phyloP scores from a whole-genome alignment of 2,329 filamentous ascomycete species.

The Penicillium sp. region DNA sequence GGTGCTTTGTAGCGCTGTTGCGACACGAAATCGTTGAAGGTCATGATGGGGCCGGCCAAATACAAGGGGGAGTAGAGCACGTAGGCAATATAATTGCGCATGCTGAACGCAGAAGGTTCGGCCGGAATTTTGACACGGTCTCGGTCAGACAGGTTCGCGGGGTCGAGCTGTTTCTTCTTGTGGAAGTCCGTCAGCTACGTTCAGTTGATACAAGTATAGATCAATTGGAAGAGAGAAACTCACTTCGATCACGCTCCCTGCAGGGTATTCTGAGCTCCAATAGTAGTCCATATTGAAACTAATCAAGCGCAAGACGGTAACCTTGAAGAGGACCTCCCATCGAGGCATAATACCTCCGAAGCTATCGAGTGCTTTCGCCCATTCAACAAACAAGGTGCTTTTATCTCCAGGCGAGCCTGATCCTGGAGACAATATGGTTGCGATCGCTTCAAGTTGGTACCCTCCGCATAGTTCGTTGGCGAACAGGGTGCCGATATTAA shows the following conservation, averaged over 20 bases:
- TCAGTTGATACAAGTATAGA: neutral
- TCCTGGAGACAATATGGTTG: constrained; percentile 50
- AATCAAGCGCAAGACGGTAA: constrained; percentile 87
- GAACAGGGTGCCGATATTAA: constrained; percentile 84
- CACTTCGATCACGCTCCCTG: constrained; percentile 79
- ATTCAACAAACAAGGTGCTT: constrained; percentile 56
- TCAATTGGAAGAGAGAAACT: constrained; percentile 33
- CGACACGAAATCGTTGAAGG: constrained; percentile 96
- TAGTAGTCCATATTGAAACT: constrained; percentile 98
- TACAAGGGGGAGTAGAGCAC: constrained; percentile 91
- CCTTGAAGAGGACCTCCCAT: constrained; percentile 98
- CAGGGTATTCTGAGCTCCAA: constrained; percentile 75
- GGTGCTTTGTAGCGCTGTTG: constrained; percentile 75
- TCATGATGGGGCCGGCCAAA: constrained; percentile 88
- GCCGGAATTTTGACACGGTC: constrained; percentile 82
- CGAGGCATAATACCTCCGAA: constrained; percentile 81
- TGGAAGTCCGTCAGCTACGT: constrained; percentile 33
- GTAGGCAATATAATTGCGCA: constrained; percentile 89
- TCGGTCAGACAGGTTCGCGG: constrained; percentile 80
- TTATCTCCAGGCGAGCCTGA: constrained; percentile 41
- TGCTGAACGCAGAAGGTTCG: constrained; percentile 68
- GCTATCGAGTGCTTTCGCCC: constrained; percentile 74
- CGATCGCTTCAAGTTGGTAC: constrained; percentile 71
- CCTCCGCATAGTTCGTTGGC: constrained; percentile 83
- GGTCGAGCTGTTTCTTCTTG: constrained; percentile 99